These are phyloP conservation scores for Eragrostis curvula DNA, from an alignment of 176 grass and related monocot species.

Conservation along the genomic window DNA sequence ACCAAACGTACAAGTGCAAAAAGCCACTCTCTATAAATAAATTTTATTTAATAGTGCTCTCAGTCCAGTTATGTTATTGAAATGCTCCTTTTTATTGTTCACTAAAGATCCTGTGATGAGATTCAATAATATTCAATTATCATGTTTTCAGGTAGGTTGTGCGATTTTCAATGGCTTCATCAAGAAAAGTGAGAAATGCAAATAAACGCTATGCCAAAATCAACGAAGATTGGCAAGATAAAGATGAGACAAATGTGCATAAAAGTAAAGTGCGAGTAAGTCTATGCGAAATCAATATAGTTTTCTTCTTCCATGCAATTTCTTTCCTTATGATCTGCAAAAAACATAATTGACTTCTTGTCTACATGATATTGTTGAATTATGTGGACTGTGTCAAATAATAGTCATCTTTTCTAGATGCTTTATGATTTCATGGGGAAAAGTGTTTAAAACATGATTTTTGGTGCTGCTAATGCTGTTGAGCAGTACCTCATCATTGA, in stretches of 20 bases:
- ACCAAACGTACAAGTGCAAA: background rate
- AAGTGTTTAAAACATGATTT: conserved; percentile 1
- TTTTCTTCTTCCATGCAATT: conserved; percentile 2
- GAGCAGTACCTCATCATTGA: background rate
- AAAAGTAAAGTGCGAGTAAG: conserved; percentile 75
- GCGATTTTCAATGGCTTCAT: conserved; percentile 68
- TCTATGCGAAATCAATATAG: conserved; percentile 15
- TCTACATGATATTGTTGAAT: conserved; percentile 27
- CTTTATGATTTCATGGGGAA: conserved; percentile 13
- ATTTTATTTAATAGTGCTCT: conserved; percentile 5
- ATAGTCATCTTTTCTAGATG: background rate
- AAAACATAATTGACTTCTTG: background rate
- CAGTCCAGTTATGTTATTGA: background rate
- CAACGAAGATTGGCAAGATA: conserved; percentile 81
- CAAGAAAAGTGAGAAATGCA: conserved; percentile 83
- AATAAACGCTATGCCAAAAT: conserved; percentile 84
- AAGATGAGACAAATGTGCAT: conserved; percentile 59
- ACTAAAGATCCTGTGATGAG: conserved; percentile 9
- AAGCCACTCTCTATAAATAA: background rate
- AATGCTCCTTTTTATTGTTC: conserved; percentile 3
- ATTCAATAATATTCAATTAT: conserved; percentile 19
- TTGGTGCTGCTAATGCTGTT: conserved; percentile 29
- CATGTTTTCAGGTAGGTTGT: conserved; percentile 35
- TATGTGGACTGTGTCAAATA: conserved; percentile 16
- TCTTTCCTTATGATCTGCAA: conserved; percentile 11